Evolutionary conservation across 2,329 filamentous ascomycete species (phyloP), one percentile per base, ranked within the genome.

Genomic region (Xylariaceae sp.): DNA sequence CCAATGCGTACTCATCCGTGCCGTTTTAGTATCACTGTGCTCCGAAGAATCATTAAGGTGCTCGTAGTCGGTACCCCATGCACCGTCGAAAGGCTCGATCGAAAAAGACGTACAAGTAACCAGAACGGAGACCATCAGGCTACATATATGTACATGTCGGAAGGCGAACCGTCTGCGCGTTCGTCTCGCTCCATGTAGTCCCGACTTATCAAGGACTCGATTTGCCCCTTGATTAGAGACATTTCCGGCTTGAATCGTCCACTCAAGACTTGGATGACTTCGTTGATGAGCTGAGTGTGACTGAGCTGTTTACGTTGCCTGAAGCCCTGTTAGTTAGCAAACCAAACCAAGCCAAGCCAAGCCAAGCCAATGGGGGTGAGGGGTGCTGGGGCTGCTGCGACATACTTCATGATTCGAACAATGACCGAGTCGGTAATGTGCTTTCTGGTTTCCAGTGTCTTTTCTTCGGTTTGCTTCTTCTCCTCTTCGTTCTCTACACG

Each of bases 321-420:
- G 65, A 39, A 57, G 39, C 10, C 13, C 8, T 15, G 30, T 63
- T 53, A 60, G 37, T 60, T 18, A 55, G 51, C 39, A 41, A 30
- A 1, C 17, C 39, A 41, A 30, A 1, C 17, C 34, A 17, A 5
- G 48, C 56, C 10, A 23, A 13, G 5, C 23, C 23, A 30, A 30
- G 23, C 23, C 23, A 30, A 30, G 23, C 4, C 23, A 30, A 30
- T 30, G 23, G 23, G 23, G 23, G 5, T 30, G 23, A 30, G 23
- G 23, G 23, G 23, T 6, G 34, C 44, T 23, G 13, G 10, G 44
- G 39, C 15, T 15, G 30, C 4, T 15, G 7, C 8, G 23, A 59
- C 86, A 51, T 82, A 92, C 88, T 93, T 93, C 89, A 92, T 92
- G 68, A 92, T 92, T 54, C 89, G 81, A 61, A 92, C 89, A 65